A percentile compares a stretch with the other conserved stretches of the same genome.
These are phyloP conservation scores for Quercus ilex DNA, from an alignment of 306 rosid species.

Conservation along the genomic window DNA sequence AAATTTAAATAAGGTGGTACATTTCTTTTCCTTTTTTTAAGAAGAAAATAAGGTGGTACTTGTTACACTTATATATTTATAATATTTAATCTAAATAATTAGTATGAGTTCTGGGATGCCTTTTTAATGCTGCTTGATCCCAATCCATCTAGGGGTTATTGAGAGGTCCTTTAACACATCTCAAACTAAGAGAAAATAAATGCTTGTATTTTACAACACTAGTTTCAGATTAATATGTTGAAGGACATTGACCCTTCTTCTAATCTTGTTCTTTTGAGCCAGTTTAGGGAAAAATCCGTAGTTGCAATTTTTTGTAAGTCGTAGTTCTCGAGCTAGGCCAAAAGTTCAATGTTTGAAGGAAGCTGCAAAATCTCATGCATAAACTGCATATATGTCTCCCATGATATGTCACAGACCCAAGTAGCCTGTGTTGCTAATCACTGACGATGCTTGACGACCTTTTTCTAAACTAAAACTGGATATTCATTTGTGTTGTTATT, in stretches of 20 bases:
- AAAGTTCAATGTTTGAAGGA: neutral
- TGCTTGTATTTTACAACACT: neutral
- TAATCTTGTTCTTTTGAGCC: neutral
- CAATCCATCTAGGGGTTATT: too few relatives aligned
- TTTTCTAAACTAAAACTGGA: neutral
- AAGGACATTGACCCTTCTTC: neutral
- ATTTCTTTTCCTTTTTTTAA: too few relatives aligned
- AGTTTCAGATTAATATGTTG: neutral
- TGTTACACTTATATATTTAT: too few relatives aligned
- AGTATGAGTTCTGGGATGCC: too few relatives aligned
- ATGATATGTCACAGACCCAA: neutral
- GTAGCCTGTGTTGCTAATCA: neutral
- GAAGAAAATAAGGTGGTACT: too few relatives aligned
- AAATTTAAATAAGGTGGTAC: too few relatives aligned
- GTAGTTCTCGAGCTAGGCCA: neutral
- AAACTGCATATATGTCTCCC: neutral
- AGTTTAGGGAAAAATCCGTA: neutral
- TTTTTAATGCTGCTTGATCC: too few relatives aligned
- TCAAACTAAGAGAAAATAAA: neutral
- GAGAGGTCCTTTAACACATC: neutral
- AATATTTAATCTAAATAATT: too few relatives aligned
- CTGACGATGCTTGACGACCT: neutral
- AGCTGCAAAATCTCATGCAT: neutral
- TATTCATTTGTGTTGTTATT: slow-evolving; percentile 13
- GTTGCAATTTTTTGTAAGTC: neutral